Evolutionary conservation across 371 early-diverging fungal genomes (phyloP), one percentile per base, ranked within the genome.

Genomic region (Rhizopus arrhizus): DNA sequence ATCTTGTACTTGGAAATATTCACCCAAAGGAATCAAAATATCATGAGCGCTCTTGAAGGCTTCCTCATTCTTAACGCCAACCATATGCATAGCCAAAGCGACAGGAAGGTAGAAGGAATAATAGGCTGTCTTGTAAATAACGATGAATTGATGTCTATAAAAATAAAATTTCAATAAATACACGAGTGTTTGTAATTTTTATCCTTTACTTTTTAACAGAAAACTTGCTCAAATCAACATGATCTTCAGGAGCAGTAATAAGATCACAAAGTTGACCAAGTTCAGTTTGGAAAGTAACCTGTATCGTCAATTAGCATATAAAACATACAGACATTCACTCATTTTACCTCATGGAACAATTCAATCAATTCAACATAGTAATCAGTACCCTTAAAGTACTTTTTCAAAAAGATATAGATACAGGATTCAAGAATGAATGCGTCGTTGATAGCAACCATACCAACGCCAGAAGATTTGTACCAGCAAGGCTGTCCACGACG

Each of bases 91-190:
- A 41, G 95, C 95, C 56, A 94, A 76, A 41, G 96, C 97, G 28
- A 98, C 95, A 31, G 99, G 98, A 50, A 99, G 85, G 78, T 99
- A 97, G 86, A 99, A 98, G 38, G 98, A 96, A 83, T 99, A 99
- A 82, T 90, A 96, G n/a, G 95, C 93, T 48, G 98, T 99, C 85
- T 99, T 99, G 87, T 91, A 95, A 60, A 88, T 85, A 68, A 96
- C 96, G 74, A 99, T 98, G 77, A 90, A 95, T 50, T 86, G 74
- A 76, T 98, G 91, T 70, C 88, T 88, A 68, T 6, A 11, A 6
- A 9, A 38, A 35, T 5, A 15, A 22, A 22, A 22, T 22, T 32
- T 36, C 13, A 28, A 22, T 13, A 36, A 56, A 31, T 6, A 48
- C 29, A 48, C 11, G 36, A 9, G 36, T 36, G 36, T 36, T 6